phyloP scores from a whole-genome alignment of 371 early-diverging fungal genomes.

The Mortierella polycephala region DNA sequence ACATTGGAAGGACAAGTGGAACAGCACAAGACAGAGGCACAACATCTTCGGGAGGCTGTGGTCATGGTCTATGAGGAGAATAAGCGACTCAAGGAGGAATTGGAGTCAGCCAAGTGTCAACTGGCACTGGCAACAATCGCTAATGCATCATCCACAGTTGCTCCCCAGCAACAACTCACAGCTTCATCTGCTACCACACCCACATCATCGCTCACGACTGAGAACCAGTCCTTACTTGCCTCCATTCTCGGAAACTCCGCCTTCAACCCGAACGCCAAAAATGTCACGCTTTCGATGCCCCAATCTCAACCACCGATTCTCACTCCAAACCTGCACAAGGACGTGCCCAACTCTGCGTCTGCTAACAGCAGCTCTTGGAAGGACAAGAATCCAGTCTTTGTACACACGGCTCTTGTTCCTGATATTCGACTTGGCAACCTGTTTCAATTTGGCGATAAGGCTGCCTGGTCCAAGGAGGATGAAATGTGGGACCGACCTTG shows the following conservation, averaged over 20 bases:
- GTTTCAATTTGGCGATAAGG: constrained; percentile 24
- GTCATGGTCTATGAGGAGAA: constrained; percentile 37
- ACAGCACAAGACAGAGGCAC: constrained; percentile 62
- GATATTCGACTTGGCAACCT: constrained; percentile 23
- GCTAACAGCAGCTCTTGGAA: constrained; percentile 28
- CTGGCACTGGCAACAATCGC: constrained; percentile 16
- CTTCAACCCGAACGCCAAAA: constrained; percentile 22
- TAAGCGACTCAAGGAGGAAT: constrained; percentile 32
- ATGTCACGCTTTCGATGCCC: constrained; percentile 21
- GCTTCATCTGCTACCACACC: neutral
- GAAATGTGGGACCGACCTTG: constrained; percentile 35
- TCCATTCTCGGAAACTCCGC: constrained; percentile 26
- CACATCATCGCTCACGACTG: constrained; percentile 14
- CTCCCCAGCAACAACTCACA: constrained; percentile 8
- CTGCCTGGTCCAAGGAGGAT: constrained; percentile 22
- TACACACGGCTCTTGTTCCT: constrained; percentile 32
- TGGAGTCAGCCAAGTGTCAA: constrained; percentile 30
- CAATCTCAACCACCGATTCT: constrained; percentile 30
- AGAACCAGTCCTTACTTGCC: constrained; percentile 26
- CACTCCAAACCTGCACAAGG: constrained; percentile 35
- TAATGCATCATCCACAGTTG: constrained; percentile 9
- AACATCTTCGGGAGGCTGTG: constrained; percentile 45
- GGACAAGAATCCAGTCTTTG: constrained; percentile 31
- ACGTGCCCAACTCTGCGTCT: constrained; percentile 42
- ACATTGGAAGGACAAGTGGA: constrained; percentile 82